phyloP scores from a whole-genome alignment of 768 basidiomycete species.

The Nidula microcarpa region DNA sequence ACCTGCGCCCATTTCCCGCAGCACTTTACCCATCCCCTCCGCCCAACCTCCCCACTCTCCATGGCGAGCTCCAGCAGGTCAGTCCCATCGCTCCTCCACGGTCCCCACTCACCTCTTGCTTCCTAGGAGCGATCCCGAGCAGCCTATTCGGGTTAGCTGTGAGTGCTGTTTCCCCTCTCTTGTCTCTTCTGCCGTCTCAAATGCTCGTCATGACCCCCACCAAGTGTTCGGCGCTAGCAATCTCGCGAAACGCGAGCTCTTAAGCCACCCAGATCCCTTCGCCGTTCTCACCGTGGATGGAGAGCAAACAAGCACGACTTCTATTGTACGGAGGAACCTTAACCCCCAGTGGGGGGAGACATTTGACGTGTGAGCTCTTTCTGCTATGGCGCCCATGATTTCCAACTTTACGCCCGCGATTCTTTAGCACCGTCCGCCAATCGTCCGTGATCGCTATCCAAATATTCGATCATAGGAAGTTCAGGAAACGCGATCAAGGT shows the following conservation, averaged over 20 bases:
- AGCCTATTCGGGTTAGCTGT: conserved; percentile 49
- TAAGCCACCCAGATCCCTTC: conserved; percentile 84
- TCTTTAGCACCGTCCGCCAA: conserved; percentile 60
- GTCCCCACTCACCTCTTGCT: conserved; percentile 7
- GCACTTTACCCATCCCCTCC: not conserved
- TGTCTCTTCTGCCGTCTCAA: not conserved
- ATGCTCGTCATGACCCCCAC: conserved; percentile 1
- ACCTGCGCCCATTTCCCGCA: conserved; percentile 1
- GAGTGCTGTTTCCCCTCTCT: conserved; percentile 14
- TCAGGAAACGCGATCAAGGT: conserved; percentile 84
- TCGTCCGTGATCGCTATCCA: conserved; percentile 79
- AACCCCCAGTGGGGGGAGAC: conserved; percentile 82
- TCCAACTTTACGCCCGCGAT: conserved; percentile 4
- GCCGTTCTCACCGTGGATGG: conserved; percentile 86
- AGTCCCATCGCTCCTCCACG: conserved; percentile 5
- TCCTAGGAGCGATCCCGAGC: conserved; percentile 38
- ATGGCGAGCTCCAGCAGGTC: conserved; percentile 33
- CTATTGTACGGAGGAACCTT: conserved; percentile 63
- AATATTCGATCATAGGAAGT: conserved; percentile 88
- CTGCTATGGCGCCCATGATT: conserved; percentile 6
- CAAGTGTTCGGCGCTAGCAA: conserved; percentile 75
- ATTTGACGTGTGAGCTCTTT: conserved; percentile 70
- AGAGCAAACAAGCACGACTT: conserved; percentile 77
- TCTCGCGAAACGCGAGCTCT: conserved; percentile 73
- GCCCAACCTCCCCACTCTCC: not conserved